phyloP scores from a whole-genome alignment of 2,329 filamentous ascomycete genomes.

The Fonsecaea monophora region DNA sequence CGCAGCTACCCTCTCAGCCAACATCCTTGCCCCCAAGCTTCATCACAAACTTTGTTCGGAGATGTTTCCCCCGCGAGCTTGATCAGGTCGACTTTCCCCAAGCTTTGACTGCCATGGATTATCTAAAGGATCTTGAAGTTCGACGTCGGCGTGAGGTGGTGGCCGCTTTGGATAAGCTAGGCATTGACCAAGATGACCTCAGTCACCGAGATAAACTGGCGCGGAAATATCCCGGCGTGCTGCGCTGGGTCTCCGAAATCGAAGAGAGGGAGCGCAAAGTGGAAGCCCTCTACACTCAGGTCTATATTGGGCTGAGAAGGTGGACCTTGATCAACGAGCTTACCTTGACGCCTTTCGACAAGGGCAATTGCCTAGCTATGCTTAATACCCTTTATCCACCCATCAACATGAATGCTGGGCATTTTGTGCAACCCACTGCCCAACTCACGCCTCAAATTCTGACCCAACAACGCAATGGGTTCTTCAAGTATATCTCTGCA shows the following conservation, averaged over 20 bases:
- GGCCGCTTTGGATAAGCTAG: conserved; percentile 63
- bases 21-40: conserved; percentile 68
- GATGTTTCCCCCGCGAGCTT: conserved; percentile 64
- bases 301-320: conserved; percentile 67
- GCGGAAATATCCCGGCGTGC: conserved; percentile 60
- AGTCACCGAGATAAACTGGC: conserved; percentile 57
- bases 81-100: conserved; percentile 69
- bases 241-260: conserved; percentile 62
- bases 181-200: conserved; percentile 58
- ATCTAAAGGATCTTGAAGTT: conserved; percentile 68
- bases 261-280: conserved; percentile 59
- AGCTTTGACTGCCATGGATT: conserved; percentile 69
- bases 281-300: conserved; percentile 64
- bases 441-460: conserved; percentile 61
- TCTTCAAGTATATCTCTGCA: conserved; percentile 67
- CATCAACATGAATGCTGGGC: conserved; percentile 47
- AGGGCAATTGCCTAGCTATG: conserved; percentile 70
- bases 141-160: conserved; percentile 65
- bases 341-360: conserved; percentile 67
- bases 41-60: conserved; percentile 66
- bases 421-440: conserved; percentile 55
- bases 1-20: conserved; percentile 65
- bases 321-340: conserved; percentile 73
- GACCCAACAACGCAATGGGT: conserved; percentile 64
- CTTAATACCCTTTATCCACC: conserved; percentile 72